A percentile compares a stretch with the other conserved stretches of the same genome.
phyloP scores from a whole-genome alignment of 2,329 filamentous ascomycete species.

The Rutstroemia sp. region DNA sequence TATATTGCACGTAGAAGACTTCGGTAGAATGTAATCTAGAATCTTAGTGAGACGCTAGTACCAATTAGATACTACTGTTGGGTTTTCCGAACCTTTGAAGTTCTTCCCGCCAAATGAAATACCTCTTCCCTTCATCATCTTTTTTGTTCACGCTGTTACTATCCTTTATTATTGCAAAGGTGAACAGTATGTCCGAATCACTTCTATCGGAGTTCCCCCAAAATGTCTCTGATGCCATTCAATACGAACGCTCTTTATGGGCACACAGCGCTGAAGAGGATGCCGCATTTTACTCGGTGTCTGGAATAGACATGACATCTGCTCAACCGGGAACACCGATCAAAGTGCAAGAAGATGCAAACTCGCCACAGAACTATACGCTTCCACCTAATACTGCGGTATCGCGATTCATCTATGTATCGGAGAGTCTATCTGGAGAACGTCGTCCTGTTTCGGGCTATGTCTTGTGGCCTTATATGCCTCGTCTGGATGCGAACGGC shows the following conservation, averaged over 20 bases:
- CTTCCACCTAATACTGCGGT: constrained; percentile 4
- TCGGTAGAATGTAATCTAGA: no score
- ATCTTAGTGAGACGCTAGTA: no score
- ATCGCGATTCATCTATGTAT: constrained; percentile 9
- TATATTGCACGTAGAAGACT: no score
- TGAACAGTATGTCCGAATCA: background rate
- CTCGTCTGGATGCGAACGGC: constrained; percentile 1
- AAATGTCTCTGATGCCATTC: background rate
- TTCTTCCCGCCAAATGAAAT: no score
- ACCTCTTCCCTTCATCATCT: background rate
- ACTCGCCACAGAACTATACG: constrained; percentile 6
- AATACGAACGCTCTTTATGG: constrained; percentile 1
- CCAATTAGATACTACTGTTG: no score
- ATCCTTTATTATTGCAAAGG: background rate
- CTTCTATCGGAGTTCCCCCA: background rate
- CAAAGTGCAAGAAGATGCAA: constrained; percentile 4
- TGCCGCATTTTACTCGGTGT: background rate
- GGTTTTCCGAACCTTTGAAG: no score
- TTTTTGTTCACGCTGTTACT: background rate
- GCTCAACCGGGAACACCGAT: background rate
- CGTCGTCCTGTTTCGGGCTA: constrained; percentile 5
- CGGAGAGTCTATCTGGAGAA: constrained; percentile 8
- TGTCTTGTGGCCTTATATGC: constrained; percentile 8
- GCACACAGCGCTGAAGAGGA: background rate
- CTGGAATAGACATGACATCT: background rate